Percentiles rank a stretch among this genome's conserved stretches.
phyloP scores from a whole-genome alignment of 108 stramenopile species.

The Discostella stelligeroides region DNA sequence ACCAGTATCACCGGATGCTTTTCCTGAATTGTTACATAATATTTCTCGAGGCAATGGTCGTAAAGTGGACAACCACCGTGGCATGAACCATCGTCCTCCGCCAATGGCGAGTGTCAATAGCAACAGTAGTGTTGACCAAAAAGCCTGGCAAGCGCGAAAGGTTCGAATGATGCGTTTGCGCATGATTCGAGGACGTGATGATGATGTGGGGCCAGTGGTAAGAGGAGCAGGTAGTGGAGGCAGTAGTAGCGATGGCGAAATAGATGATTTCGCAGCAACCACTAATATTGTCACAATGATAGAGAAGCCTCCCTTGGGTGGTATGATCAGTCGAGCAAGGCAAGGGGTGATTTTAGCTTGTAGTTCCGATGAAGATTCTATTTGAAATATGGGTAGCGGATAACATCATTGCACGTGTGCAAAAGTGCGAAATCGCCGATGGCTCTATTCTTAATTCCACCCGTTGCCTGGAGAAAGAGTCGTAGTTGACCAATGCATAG shows the following conservation, averaged over 20 bases:
- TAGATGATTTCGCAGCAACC: not conserved
- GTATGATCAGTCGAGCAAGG: not conserved
- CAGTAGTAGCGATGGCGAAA: not conserved
- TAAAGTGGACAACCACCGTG: slow-evolving; percentile 1
- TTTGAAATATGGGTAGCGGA: not conserved
- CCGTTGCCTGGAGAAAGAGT: too few species aligned
- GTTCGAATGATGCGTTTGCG: slow-evolving; percentile 33
- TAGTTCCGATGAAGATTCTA: slow-evolving; percentile 20
- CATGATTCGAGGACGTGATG: slow-evolving; percentile 5
- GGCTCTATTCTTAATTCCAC: too few species aligned
- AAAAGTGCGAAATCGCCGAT: too few species aligned
- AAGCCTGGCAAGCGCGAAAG: slow-evolving; percentile 46
- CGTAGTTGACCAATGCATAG: too few species aligned
- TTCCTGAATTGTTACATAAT: not conserved
- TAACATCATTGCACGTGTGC: too few species aligned
- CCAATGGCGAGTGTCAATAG: slow-evolving; percentile 1
- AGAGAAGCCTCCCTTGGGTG: too few species aligned
- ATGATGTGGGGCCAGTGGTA: not conserved
- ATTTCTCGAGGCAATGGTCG: too few species aligned
- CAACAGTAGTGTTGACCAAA: slow-evolving; percentile 4
- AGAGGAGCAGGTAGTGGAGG: not conserved
- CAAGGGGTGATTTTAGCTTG: slow-evolving; percentile 9
- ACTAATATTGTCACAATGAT: too few species aligned
- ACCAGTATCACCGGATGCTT: not conserved
- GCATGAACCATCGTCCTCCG: slow-evolving; percentile 16